Conservation (phyloP, 2,329 filamentous ascomycete genomes). For the Aphanocladium album region DNA sequence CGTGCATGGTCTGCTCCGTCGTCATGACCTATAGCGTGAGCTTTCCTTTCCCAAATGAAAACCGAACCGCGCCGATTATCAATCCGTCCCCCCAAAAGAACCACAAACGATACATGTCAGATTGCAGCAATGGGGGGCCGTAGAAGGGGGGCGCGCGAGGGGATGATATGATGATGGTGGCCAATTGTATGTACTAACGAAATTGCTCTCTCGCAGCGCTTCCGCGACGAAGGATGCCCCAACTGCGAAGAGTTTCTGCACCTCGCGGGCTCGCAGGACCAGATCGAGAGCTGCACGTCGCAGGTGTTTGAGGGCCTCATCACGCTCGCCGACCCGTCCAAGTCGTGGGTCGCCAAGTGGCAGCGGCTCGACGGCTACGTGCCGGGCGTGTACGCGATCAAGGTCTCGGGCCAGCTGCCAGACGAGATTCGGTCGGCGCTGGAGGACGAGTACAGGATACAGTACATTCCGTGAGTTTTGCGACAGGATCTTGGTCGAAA, state of each 20-base stretch:
- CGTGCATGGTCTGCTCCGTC: constrained; percentile 98
- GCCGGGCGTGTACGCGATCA: constrained; percentile 85
- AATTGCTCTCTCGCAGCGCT: constrained; percentile 65
- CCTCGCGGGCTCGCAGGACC: constrained; percentile 71
- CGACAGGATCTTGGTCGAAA: no score
- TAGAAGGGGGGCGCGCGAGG: no score
- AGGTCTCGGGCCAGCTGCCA: constrained; percentile 78
- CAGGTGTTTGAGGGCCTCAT: constrained; percentile 94
- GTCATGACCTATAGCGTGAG: constrained; percentile 74
- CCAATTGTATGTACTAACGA: neutral
- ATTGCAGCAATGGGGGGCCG: no score
- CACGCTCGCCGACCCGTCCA: constrained; percentile 72
- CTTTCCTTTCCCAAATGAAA: constrained; percentile 13
- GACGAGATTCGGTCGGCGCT: constrained; percentile 58
- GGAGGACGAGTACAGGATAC: constrained; percentile 58
- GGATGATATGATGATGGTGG: neutral
- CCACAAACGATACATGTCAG: no score
- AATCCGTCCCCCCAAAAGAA: no score
- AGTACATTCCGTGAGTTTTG: constrained; percentile 59
- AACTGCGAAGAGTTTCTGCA: constrained; percentile 94
- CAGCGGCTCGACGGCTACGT: constrained; percentile 87
- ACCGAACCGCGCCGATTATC: neutral
- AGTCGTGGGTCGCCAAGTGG: constrained; percentile 95
- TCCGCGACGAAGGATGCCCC: constrained; percentile 82
- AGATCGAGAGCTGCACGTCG: constrained; percentile 88